phyloP scores from a whole-genome alignment of 2,329 filamentous ascomycete genomes.

The Capronia americana region DNA sequence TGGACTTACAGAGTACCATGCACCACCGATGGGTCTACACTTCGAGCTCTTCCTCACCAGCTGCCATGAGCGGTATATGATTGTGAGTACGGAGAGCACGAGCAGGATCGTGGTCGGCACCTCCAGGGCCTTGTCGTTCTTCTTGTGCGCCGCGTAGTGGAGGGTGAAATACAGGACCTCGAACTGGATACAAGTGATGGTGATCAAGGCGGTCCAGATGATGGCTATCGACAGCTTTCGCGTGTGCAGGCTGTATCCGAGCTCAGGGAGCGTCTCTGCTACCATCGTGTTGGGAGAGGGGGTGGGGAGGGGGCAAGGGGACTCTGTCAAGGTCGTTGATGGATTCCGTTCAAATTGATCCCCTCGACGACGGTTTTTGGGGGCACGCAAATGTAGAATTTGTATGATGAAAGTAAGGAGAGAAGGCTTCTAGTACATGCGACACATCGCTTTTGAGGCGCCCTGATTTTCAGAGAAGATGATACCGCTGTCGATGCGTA shows the following conservation, averaged over 20 bases:
- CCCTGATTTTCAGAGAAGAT: too few relatives aligned
- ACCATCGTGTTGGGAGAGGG: too few relatives aligned
- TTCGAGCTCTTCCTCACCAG: conserved; percentile 2
- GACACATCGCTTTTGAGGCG: too few relatives aligned
- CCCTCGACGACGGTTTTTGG: too few relatives aligned
- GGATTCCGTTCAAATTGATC: too few relatives aligned
- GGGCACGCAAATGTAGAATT: too few relatives aligned
- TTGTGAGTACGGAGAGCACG: conserved; percentile 4
- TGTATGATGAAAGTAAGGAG: too few relatives aligned
- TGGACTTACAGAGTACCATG: conserved; percentile 8
- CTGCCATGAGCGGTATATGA: conserved; percentile 6
- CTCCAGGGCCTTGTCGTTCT: conserved; percentile 4
- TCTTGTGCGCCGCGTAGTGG: conserved; percentile 7
- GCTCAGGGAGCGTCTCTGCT: neutral
- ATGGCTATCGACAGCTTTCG: conserved; percentile 10
- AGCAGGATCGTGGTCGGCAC: conserved; percentile 7
- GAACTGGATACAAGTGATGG: conserved; percentile 5
- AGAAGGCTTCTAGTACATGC: too few relatives aligned
- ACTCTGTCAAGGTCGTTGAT: too few relatives aligned
- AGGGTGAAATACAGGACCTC: conserved; percentile 11
- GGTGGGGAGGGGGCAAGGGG: neutral
- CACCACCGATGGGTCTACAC: neutral
- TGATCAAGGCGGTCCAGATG: conserved; percentile 5
- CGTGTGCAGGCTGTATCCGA: conserved; percentile 4
- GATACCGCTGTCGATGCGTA: too few relatives aligned